Conservation (phyloP, 495 filamentous ascomycete genomes). For the Podospora appendiculata region DNA sequence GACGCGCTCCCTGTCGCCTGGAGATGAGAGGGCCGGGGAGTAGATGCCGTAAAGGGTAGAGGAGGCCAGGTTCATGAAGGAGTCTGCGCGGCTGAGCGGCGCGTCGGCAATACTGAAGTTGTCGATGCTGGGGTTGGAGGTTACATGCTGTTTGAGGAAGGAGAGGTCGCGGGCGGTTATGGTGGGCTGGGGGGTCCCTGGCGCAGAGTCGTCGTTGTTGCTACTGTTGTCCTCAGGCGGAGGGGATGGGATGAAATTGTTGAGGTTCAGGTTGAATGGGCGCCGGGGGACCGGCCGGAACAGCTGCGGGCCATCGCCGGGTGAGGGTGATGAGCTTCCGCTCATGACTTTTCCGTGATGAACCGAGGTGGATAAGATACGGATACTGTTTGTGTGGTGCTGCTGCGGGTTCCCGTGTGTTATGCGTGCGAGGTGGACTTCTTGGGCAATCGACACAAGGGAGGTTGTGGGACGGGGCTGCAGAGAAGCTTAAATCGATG, state of each 20-base stretch:
- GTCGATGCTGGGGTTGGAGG: conserved; percentile 16
- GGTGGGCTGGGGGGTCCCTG: conserved; percentile 23
- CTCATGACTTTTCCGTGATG: background rate
- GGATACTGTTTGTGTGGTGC: background rate
- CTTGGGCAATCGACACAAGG: no score
- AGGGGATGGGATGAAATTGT: conserved; percentile 37
- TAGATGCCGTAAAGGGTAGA: conserved; percentile 91
- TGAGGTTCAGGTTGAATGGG: conserved; percentile 57
- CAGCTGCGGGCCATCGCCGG: conserved; percentile 19
- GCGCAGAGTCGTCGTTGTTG: conserved; percentile 30
- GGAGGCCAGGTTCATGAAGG: conserved; percentile 78
- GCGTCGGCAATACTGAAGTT: conserved; percentile 12
- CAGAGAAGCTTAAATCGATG: no score
- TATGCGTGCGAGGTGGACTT: no score
- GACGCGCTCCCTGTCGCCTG: background rate
- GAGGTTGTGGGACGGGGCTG: no score
- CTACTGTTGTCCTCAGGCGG: conserved; percentile 37
- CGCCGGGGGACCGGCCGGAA: conserved; percentile 58
- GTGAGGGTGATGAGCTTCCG: background rate
- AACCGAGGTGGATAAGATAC: background rate
- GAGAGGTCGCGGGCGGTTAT: conserved; percentile 27
- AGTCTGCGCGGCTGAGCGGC: conserved; percentile 56
- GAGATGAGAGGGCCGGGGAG: conserved; percentile 36
- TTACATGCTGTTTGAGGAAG: conserved; percentile 19
- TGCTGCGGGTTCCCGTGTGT: background rate